Evolutionary conservation across 768 basidiomycete genomes (phyloP), one percentile per base, ranked within the genome.

Genomic region (Favolaschia claudopus): DNA sequence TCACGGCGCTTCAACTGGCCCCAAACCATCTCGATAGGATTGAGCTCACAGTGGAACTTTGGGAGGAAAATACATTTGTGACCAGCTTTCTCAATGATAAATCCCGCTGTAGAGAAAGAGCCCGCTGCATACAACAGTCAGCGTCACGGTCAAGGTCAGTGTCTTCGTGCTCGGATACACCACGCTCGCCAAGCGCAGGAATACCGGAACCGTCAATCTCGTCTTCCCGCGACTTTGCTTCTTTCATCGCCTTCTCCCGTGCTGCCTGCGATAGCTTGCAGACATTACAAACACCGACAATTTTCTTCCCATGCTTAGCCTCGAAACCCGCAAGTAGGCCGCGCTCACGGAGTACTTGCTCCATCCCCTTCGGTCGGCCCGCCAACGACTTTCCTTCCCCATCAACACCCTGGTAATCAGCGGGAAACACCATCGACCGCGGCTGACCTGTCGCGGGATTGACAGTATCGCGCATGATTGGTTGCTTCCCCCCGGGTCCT

Each of bases 71-170:
- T 31, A 28, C 55, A 56, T 39, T 48, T 56, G 55, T 56, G 55
- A 10, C 55, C 55, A 2, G 55, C 55, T 32, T 56, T 55, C 45
- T 55, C 54, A 33, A 55, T 55, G 34, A 55, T 47, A 19, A 56
- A 13, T 56, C 55, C 2, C 14, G 15, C 12, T 56, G 55, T 1
- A 56, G 22, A 4, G 55, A 56, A 2, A 56, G 29, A 37, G 48
- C 36, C 8, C 55, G 55, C n/a, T 56, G 45, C 55, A 56, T 56
- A 46, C 55, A 56, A n/a, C 55, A 56, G n/a, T 56, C 38, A 5
- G 20, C 19, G 14, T 14, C 19, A 2, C 55, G 55, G 1, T 32
- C 46, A 19, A 47, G 38, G 17, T 56, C 55, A 9, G 10, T 14
- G 10, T 38, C 44, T 20, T 56, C 55, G 37, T 47, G 15, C 4